Base-by-base conservation (phyloP, 257 asterid genomes). In the Knoxia roxburghii region DNA sequence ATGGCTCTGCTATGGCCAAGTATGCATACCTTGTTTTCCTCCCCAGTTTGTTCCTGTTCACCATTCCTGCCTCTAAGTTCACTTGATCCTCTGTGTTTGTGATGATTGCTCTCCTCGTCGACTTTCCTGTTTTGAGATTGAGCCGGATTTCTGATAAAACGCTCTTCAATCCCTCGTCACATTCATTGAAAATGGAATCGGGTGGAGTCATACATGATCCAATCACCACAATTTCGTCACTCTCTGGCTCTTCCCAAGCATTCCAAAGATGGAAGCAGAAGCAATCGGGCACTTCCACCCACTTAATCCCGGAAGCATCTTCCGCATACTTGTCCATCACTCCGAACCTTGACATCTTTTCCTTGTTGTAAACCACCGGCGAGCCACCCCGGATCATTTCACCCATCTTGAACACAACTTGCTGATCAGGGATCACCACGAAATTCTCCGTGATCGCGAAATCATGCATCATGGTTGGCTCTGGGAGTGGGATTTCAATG, bases 201-300 rank as follows among this genome's bases (percentile, higher is more conserved):
- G 99, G 87, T 3, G 99, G 99, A n/a, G 99, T 94, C 99, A 94
- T 94, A 73, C 99, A 94, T 1, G 99, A 94, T 0, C 99, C 99
- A 41, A 94, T 87, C 29, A 94, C 97, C 0, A 94, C 96, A 51
- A 90, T 65, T 60, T 94, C 99, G 32, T 85, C 91, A 2, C 66
- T 68, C 18, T 87, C 96, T 0, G 92, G 85, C 65, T 94, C 99
- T 53, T 94, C 99, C 99, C 99, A 94, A n/a, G 99, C 90, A 73
- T 94, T 94, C 99, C 99, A 94, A 46, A 94, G 80, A 48, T 94
- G 99, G 70, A 94, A 88, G 76, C 99, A 94, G 71, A 94, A 94
- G 73, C 99, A 94, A 27, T 87, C 95, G 0, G 97, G 95, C 0
- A 88, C 96, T 14, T 87, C 91, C 0, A 90, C 72, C 99, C 99